A percentile compares a stretch with the other conserved stretches of the same genome.
These are phyloP conservation scores for Chrysoporthe puriensis DNA, from an alignment of 2,329 filamentous ascomycete genomes.

Conservation along the genomic window DNA sequence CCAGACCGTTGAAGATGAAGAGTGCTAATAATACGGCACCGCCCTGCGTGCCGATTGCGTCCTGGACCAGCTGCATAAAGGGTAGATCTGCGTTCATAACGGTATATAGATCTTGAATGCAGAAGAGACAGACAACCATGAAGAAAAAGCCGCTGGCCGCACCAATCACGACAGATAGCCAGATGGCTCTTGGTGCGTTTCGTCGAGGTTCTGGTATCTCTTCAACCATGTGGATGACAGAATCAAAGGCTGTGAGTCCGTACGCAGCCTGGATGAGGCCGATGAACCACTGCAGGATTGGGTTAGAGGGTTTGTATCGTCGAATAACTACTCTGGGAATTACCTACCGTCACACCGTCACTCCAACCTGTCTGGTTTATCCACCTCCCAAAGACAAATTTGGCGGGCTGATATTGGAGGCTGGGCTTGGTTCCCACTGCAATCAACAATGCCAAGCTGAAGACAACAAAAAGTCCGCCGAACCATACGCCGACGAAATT, in stretches of 20 bases:
- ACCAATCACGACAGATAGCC: slow-evolving; percentile 53
- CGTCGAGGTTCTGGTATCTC: slow-evolving; percentile 56
- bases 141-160: slow-evolving; percentile 55
- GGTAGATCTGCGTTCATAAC: slow-evolving; percentile 49
- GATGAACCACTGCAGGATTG: slow-evolving; percentile 52
- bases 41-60: slow-evolving; percentile 45
- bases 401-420: slow-evolving; percentile 51
- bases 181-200: slow-evolving; percentile 56
- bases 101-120: slow-evolving; percentile 49
- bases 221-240: slow-evolving; percentile 62
- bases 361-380: slow-evolving; percentile 56
- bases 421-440: slow-evolving; percentile 51
- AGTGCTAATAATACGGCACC: slow-evolving; percentile 51
- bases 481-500: slow-evolving; percentile 54
- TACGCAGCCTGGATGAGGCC: slow-evolving; percentile 62
- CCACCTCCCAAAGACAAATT: slow-evolving; percentile 58
- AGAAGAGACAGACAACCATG: slow-evolving; percentile 56
- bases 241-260: slow-evolving; percentile 60
- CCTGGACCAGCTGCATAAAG: slow-evolving; percentile 52
- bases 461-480: slow-evolving; percentile 54
- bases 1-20: slow-evolving; percentile 60
- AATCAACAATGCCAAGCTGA: slow-evolving; percentile 55
- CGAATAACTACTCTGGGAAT: background rate
- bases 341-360: slow-evolving; percentile 48
- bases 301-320: background rate